A percentile compares a stretch with the other conserved stretches of the same genome.
phyloP scores from a whole-genome alignment of 306 rosid genomes.

The Hippophae tibetana region DNA sequence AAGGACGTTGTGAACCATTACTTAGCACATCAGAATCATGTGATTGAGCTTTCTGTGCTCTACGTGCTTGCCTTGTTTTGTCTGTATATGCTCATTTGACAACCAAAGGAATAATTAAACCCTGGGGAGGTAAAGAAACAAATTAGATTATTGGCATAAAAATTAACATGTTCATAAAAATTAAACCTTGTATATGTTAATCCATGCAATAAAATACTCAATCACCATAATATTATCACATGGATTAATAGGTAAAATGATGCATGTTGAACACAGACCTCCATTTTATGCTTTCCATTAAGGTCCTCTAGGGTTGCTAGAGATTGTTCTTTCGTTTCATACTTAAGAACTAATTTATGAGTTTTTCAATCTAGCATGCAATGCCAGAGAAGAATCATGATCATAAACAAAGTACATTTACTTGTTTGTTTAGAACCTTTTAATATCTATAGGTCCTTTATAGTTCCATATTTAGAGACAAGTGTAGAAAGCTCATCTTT shows the following conservation, averaged over 20 bases:
- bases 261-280: slow-evolving; percentile 37
- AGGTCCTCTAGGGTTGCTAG: slow-evolving; percentile 73
- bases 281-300: slow-evolving; percentile 91
- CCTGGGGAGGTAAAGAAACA: slow-evolving; percentile 36
- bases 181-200: too few relatives aligned
- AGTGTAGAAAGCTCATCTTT: slow-evolving; percentile 73
- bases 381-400: slow-evolving; percentile 1
- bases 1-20: slow-evolving; percentile 70
- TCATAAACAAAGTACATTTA: slow-evolving; percentile 47
- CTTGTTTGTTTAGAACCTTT: slow-evolving; percentile 94
- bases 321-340: slow-evolving; percentile 91
- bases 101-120: slow-evolving; percentile 93
- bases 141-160: slow-evolving; percentile 8
- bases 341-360: slow-evolving; percentile 41
- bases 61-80: slow-evolving; percentile 95
- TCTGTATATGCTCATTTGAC: slow-evolving; percentile 99
- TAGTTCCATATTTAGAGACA: slow-evolving; percentile 62
- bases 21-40: slow-evolving; percentile 54
- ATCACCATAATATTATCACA: too few relatives aligned
- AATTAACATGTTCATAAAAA: too few relatives aligned
- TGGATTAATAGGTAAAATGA: too few relatives aligned
- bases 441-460: slow-evolving; percentile 84
- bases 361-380: background rate
- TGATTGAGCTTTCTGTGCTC: slow-evolving; percentile 92
- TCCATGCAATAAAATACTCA: too few relatives aligned